Evolutionary conservation across 1,284 basidiomycete species (phyloP).

Genomic region (Amylostereum chailletii): DNA sequence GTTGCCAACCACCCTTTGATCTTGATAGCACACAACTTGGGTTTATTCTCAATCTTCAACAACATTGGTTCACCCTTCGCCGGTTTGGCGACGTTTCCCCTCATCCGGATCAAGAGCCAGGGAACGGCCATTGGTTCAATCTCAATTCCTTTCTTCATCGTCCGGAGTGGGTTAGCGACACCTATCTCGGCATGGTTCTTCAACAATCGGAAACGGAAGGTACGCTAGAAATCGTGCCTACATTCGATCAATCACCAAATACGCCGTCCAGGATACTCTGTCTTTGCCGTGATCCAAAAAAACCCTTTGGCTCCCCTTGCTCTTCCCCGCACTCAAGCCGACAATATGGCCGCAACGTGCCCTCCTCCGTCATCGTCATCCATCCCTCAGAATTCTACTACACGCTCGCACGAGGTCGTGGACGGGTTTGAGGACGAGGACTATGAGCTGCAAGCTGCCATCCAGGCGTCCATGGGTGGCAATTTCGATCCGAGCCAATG

Average conservation of each 20-base stretch:
- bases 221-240: conserved; percentile 18
- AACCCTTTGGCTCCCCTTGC: conserved; percentile 37
- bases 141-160: conserved; percentile 69
- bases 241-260: not conserved
- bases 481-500: conserved; percentile 1
- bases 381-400: conserved; percentile 8
- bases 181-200: conserved; percentile 80
- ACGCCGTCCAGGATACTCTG: conserved; percentile 66
- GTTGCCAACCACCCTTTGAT: conserved; percentile 6
- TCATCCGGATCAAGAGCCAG: conserved; percentile 34
- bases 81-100: conserved; percentile 59
- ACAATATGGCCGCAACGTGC: conserved; percentile 52
- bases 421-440: conserved; percentile 74
- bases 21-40: conserved; percentile 65
- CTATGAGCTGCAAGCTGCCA: conserved; percentile 75
- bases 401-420: conserved; percentile 13
- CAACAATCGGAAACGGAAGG: conserved; percentile 83
- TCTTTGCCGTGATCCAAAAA: conserved; percentile 67
- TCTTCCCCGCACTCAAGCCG: conserved; percentile 57
- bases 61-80: conserved; percentile 87
- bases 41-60: conserved; percentile 81
- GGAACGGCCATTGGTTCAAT: conserved; percentile 80
- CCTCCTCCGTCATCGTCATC: conserved; percentile 36
- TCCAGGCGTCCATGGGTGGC: conserved; percentile 65
- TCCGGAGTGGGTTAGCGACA: conserved; percentile 79